Percentiles rank a stretch among this genome's conserved stretches.
Evolutionary conservation across 495 filamentous ascomycete genomes (phyloP).

Genomic region (Neurospora sp.): DNA sequence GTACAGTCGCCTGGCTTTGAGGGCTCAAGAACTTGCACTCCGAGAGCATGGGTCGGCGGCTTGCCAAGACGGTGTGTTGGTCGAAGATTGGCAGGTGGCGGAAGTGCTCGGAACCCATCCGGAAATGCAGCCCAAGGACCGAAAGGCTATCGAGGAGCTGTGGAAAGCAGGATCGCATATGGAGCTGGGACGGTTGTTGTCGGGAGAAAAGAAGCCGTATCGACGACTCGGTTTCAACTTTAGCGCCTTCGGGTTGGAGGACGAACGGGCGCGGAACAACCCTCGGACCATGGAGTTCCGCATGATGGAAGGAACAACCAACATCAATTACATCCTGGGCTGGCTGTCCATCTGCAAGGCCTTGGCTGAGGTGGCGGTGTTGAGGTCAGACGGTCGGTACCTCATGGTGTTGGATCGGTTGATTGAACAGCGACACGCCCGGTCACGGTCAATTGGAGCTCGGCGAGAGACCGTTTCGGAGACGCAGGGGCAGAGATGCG

Average conservation of each 20-base stretch:
- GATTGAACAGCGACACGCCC: not conserved
- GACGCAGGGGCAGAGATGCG: slow-evolving; percentile 2
- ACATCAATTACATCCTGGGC: slow-evolving; percentile 7
- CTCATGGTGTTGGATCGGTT: slow-evolving; percentile 3
- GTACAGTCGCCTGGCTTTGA: slow-evolving; percentile 15
- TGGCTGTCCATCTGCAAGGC: slow-evolving; percentile 20
- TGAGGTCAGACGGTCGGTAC: slow-evolving; percentile 9
- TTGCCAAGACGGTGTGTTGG: not conserved
- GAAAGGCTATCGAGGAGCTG: slow-evolving; percentile 13
- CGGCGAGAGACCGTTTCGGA: not conserved
- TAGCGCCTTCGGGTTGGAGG: slow-evolving; percentile 23
- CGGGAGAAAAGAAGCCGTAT: slow-evolving; percentile 13
- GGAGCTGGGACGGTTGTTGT: slow-evolving; percentile 18
- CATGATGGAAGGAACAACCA: slow-evolving; percentile 23
- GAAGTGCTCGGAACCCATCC: not conserved
- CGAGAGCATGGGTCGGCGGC: not conserved
- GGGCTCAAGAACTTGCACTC: not conserved
- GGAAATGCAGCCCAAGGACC: not conserved
- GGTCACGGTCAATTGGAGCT: not conserved
- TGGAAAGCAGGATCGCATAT: slow-evolving; percentile 11
- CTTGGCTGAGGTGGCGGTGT: slow-evolving; percentile 14
- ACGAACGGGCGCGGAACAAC: slow-evolving; percentile 18
- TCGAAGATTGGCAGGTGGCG: slow-evolving; percentile 6
- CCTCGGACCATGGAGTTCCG: slow-evolving; percentile 25
- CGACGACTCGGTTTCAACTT: slow-evolving; percentile 26